Evolutionary conservation across 768 basidiomycete genomes (phyloP), one percentile per base, ranked within the genome.

Genomic region (Pisolithus microcarpus): DNA sequence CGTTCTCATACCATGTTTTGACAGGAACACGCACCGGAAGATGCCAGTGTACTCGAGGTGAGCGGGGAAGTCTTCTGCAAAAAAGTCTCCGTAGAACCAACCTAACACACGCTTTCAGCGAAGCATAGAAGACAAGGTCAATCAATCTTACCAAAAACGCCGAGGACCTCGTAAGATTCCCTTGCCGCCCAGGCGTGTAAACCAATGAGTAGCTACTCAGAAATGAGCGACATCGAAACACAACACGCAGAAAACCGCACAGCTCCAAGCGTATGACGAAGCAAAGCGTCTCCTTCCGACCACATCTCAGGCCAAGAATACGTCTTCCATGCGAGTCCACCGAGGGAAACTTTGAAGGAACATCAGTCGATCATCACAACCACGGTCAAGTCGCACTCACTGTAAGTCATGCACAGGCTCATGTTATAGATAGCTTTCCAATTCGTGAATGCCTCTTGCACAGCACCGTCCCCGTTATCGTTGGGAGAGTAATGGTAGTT

Each of bases 51-150:
- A 98, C 52, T 94, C 91, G 8, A 98, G 72, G 53, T 89, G 81
- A 0, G 87, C 72, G 4, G 95, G 91, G 66, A 90, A 94, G 55
- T 92, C 87, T 60, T 95, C 91, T 70, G 94, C 86, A 75, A 94
- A 94, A 71, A 95, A 95, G 69, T 95, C 91, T 21, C 92, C 93
- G 58, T 96, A 99, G 71, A 97, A 94, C 96, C 96, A 99, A 23
- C 96, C 91, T 92, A 51, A 13, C 13, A 19, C 38, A 31, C 9
- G 28, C 13, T 10, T 43, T 43, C 19, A 53, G 45, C 34, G 37
- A 7, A 43, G 7, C 2, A 16, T 7, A 46, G 42, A 46, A 7
- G 19, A 44, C 9, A 19, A 8, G 7, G 36, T 34, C 11, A 4
- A 18, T 21, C 19, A 39, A 7, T 56, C 77, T 46, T 58, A 90